These are phyloP conservation scores for Pelargonium myrrhifolium DNA, from an alignment of 441 rosid genomes.

Conservation along the genomic window DNA sequence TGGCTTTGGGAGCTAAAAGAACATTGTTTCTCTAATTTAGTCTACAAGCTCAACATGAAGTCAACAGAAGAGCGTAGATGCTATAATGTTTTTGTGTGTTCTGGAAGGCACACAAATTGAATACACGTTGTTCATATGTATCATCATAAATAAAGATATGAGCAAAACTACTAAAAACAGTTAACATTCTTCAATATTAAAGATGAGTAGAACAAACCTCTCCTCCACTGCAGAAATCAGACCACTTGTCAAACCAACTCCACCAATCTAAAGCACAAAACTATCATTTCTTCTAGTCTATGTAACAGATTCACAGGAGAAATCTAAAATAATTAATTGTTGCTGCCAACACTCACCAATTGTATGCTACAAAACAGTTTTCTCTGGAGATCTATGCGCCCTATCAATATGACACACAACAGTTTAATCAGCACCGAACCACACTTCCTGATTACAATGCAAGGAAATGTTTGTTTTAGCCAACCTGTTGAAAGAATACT, in stretches of 20 bases:
- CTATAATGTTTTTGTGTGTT: neutral
- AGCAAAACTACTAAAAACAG: neutral
- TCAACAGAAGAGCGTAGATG: neutral
- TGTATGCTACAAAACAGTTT: conserved; percentile 87
- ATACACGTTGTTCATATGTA: too few species aligned
- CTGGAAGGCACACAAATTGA: too few species aligned
- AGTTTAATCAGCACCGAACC: conserved; percentile 16
- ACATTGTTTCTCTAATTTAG: neutral
- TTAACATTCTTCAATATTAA: conserved; percentile 13
- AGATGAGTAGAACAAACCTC: conserved; percentile 43
- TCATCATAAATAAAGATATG: neutral
- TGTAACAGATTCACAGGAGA: neutral
- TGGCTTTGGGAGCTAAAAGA: neutral
- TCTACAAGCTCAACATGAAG: neutral
- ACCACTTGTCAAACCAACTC: conserved; percentile 84
- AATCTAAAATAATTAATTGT: conserved; percentile 9
- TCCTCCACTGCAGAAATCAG: conserved; percentile 74
- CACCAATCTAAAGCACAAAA: conserved; percentile 64
- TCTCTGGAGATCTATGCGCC: conserved; percentile 88
- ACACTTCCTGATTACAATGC: conserved; percentile 13
- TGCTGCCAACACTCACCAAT: conserved; percentile 43
- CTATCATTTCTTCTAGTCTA: conserved; percentile 19
- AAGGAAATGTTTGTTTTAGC: conserved; percentile 14
- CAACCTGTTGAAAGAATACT: conserved; percentile 90
- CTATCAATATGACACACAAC: conserved; percentile 29